These are phyloP conservation scores for Helenozyma rhizophorensis DNA, from an alignment of 805 yeast species.

Conservation along the genomic window DNA sequence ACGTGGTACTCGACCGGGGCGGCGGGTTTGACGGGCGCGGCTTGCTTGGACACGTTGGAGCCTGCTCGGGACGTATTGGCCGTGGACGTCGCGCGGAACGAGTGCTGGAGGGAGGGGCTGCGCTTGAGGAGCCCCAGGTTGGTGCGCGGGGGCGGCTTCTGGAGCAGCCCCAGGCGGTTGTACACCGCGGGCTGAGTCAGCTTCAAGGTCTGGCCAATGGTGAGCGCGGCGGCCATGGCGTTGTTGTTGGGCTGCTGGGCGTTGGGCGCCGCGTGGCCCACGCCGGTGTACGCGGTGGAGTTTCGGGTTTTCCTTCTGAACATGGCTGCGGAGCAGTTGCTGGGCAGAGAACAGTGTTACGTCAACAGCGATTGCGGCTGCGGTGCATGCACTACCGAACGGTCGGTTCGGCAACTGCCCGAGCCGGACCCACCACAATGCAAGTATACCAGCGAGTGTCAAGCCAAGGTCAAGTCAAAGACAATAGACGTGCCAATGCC, in stretches of 20 bases:
- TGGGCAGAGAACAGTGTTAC: too few relatives aligned
- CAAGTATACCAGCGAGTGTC: too few relatives aligned
- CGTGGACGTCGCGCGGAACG: constrained; percentile 6
- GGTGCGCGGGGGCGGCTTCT: constrained; percentile 15
- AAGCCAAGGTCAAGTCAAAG: too few relatives aligned
- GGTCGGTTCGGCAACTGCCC: too few relatives aligned
- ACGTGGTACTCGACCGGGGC: constrained; percentile 14
- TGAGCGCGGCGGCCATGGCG: constrained; percentile 43
- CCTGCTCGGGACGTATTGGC: constrained; percentile 7
- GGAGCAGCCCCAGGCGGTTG: constrained; percentile 5
- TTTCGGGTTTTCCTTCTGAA: constrained; percentile 29
- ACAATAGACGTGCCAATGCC: too few relatives aligned
- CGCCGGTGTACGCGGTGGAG: constrained; percentile 40
- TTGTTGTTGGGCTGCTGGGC: constrained; percentile 31
- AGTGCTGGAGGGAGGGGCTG: constrained; percentile 10
- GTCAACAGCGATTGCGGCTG: too few relatives aligned
- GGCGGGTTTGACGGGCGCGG: background rate
- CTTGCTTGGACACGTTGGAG: constrained; percentile 6
- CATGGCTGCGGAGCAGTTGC: constrained; percentile 17
- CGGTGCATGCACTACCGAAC: too few relatives aligned
- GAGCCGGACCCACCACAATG: too few relatives aligned
- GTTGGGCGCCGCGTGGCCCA: constrained; percentile 31
- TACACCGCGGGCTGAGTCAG: constrained; percentile 14
- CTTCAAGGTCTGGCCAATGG: constrained; percentile 34
- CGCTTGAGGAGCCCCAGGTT: constrained; percentile 13